Evolutionary conservation across 305 asterid species (phyloP).

Genomic region (Solanum hybrid): DNA sequence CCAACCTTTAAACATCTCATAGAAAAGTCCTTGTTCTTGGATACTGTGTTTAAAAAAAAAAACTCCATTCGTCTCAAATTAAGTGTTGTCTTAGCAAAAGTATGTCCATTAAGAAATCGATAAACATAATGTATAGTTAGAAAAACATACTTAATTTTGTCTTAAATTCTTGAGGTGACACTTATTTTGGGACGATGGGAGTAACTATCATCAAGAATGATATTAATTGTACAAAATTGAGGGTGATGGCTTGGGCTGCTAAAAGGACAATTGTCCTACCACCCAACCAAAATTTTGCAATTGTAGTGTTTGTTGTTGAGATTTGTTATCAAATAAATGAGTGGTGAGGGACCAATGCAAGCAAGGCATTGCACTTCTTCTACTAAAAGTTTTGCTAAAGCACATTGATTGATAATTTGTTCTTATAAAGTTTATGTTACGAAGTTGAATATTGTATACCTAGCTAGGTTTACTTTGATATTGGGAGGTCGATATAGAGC

Average conservation of each 20-base stretch:
- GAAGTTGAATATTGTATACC: neutral
- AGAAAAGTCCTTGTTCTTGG: neutral
- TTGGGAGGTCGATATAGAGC: neutral
- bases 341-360: neutral
- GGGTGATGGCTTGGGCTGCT: neutral
- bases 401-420: neutral
- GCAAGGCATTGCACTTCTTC: neutral
- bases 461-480: neutral
- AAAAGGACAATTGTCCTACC: neutral
- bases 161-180: neutral
- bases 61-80: neutral
- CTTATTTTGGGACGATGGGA: neutral
- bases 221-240: neutral
- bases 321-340: neutral
- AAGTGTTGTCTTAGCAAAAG: neutral
- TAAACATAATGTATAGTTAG: neutral
- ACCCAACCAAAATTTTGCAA: neutral
- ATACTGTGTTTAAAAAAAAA: neutral
- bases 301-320: neutral
- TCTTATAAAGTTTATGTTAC: neutral
- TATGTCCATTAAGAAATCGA: neutral
- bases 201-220: neutral
- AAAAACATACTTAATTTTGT: neutral
- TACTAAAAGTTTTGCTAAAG: neutral
- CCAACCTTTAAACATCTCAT: neutral